Conservation (phyloP, 768 basidiomycete genomes). For the Suillus occidentalis region DNA sequence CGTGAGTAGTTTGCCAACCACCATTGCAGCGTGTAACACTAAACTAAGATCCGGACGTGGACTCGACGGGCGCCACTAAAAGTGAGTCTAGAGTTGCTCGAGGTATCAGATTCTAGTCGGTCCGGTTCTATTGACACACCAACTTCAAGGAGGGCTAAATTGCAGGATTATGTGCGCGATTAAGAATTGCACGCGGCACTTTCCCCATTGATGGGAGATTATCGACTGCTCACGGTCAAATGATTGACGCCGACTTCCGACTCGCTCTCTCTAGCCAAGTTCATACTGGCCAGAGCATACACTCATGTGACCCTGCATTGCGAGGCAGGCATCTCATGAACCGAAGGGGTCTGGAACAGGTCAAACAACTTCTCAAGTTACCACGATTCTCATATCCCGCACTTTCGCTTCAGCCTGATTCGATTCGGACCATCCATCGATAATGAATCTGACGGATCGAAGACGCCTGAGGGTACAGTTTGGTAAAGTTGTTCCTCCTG, state of each 20-base stretch:
- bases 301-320: background rate
- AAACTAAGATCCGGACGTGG: too few species aligned
- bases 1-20: too few species aligned
- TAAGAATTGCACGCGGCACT: constrained; percentile 1
- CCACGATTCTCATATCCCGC: background rate
- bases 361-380: background rate
- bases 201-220: constrained; percentile 1
- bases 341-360: background rate
- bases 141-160: constrained; percentile 4
- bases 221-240: background rate
- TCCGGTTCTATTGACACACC: constrained; percentile 2
- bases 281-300: too few species aligned
- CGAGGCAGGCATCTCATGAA: background rate
- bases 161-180: background rate
- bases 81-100: background rate
- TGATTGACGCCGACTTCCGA: background rate
- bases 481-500: constrained; percentile 24
- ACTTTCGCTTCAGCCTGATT: constrained; percentile 4
- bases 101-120: background rate
- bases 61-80: background rate
- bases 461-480: constrained; percentile 21
- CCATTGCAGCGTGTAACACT: too few species aligned
- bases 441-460: constrained; percentile 11
- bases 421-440: background rate
- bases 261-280: too few species aligned